These are phyloP conservation scores for Neurospora sp. DNA, from an alignment of 495 filamentous ascomycete species.

Conservation along the genomic window DNA sequence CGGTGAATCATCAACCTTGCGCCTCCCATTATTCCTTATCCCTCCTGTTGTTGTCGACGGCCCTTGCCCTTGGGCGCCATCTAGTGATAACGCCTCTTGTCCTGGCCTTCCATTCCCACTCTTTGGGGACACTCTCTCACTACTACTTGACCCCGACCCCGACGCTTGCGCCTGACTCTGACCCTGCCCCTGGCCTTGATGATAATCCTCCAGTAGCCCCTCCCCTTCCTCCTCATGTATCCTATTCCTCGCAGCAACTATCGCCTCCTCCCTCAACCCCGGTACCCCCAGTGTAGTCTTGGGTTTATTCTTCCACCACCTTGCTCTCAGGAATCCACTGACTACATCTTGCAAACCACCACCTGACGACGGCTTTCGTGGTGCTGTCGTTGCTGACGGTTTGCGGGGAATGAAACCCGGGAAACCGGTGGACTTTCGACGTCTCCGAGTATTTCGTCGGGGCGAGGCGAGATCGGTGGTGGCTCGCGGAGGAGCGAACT, in stretches of 20 bases:
- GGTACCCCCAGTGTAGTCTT: neutral
- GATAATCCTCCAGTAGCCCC: neutral
- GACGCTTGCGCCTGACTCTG: neutral
- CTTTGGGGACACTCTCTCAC: neutral
- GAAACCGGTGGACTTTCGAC: constrained; percentile 44
- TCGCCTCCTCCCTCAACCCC: neutral
- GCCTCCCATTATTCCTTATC: neutral
- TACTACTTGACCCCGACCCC: neutral
- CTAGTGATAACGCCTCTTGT: neutral
- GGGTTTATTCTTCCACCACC: constrained; percentile 27
- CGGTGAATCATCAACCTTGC: neutral
- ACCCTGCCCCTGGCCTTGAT: neutral
- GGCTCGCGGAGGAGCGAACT: constrained; percentile 9
- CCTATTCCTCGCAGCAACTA: neutral
- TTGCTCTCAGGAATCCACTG: constrained; percentile 27
- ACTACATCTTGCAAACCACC: constrained; percentile 28
- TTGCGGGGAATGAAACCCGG: constrained; percentile 41
- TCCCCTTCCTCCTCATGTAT: neutral
- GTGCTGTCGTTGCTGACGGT: constrained; percentile 1
- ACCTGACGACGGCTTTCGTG: constrained; percentile 17
- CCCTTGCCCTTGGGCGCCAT: neutral
- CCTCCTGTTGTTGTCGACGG: neutral
- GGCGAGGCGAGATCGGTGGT: constrained; percentile 15
- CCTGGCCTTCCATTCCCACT: neutral
- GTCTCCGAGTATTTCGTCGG: constrained; percentile 21